Percentiles rank a stretch among this genome's conserved stretches.
Evolutionary conservation across 192 early-diverging fungal species (phyloP).

Genomic region (Oehlia diaphana): DNA sequence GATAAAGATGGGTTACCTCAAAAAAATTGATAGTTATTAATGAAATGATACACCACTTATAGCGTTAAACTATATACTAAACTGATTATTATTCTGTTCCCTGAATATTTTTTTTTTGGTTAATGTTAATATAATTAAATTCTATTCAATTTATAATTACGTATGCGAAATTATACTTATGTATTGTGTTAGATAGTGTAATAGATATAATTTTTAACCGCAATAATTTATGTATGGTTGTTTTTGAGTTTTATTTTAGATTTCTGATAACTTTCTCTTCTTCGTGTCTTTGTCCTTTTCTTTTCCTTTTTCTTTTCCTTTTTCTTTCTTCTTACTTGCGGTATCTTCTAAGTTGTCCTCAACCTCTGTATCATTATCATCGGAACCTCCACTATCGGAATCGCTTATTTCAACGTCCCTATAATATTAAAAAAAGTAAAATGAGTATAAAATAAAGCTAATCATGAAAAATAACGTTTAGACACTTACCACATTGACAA

Average conservation of each 20-base stretch:
- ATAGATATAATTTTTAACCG: background rate
- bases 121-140: too few relatives aligned
- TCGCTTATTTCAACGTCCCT: constrained; percentile 1
- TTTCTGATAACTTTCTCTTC: background rate
- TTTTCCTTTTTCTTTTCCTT: background rate
- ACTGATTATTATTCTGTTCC: too few relatives aligned
- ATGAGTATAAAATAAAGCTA: background rate
- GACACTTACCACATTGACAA: background rate
- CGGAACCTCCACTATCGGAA: background rate
- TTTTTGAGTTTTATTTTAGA: background rate
- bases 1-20: background rate
- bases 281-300: background rate
- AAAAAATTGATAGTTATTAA: background rate
- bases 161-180: too few relatives aligned
- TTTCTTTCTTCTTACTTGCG: background rate
- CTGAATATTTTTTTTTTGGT: too few relatives aligned
- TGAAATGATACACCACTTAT: too few relatives aligned
- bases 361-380: background rate
- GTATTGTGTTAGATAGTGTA: too few relatives aligned
- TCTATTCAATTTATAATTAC: too few relatives aligned
- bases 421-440: background rate
- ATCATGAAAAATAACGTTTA: background rate
- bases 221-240: background rate
- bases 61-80: too few relatives aligned
- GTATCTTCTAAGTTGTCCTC: background rate